These are phyloP conservation scores for Talaromyces sp. DNA, from an alignment of 2,329 filamentous ascomycete species.

Conservation along the genomic window DNA sequence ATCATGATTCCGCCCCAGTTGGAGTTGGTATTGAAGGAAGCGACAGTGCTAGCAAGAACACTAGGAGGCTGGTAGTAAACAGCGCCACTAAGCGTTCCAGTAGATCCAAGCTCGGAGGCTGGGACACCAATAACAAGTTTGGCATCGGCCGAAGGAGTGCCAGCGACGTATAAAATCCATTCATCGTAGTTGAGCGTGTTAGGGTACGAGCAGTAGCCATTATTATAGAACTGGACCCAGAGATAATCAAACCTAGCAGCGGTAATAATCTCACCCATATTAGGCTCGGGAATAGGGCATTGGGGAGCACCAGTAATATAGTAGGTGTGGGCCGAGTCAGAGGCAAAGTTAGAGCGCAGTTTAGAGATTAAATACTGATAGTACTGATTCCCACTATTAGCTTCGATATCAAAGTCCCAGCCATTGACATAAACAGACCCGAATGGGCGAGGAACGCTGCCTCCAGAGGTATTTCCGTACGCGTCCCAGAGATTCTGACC, in stretches of 20 bases:
- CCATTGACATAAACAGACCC: slow-evolving; percentile 49
- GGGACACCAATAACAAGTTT: slow-evolving; percentile 56
- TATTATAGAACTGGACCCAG: slow-evolving; percentile 59
- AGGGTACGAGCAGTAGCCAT: slow-evolving; percentile 47
- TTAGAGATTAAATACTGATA: slow-evolving; percentile 46
- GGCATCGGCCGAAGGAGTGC: slow-evolving; percentile 40
- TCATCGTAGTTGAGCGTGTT: slow-evolving; percentile 45
- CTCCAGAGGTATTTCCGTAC: slow-evolving; percentile 35
- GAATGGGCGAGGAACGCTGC: slow-evolving; percentile 51
- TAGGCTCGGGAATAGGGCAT: slow-evolving; percentile 48
- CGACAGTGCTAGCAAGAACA: slow-evolving; percentile 47
- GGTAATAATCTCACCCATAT: slow-evolving; percentile 45
- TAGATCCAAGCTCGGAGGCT: slow-evolving; percentile 31
- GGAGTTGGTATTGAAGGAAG: slow-evolving; percentile 39
- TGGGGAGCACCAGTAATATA: slow-evolving; percentile 55
- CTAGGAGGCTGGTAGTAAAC: slow-evolving; percentile 47
- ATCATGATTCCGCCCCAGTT: slow-evolving; percentile 60
- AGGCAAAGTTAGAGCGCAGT: slow-evolving; percentile 43
- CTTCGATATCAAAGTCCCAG: slow-evolving; percentile 53
- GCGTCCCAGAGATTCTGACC: slow-evolving; percentile 44
- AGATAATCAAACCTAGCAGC: slow-evolving; percentile 51
- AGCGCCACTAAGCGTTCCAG: slow-evolving; percentile 19
- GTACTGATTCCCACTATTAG: slow-evolving; percentile 33
- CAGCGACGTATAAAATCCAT: slow-evolving; percentile 43
- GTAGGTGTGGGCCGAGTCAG: slow-evolving; percentile 38